A percentile compares a stretch with the other conserved stretches of the same genome.
Evolutionary conservation across 768 basidiomycete species (phyloP).

Genomic region (Coprinopsis sp.): DNA sequence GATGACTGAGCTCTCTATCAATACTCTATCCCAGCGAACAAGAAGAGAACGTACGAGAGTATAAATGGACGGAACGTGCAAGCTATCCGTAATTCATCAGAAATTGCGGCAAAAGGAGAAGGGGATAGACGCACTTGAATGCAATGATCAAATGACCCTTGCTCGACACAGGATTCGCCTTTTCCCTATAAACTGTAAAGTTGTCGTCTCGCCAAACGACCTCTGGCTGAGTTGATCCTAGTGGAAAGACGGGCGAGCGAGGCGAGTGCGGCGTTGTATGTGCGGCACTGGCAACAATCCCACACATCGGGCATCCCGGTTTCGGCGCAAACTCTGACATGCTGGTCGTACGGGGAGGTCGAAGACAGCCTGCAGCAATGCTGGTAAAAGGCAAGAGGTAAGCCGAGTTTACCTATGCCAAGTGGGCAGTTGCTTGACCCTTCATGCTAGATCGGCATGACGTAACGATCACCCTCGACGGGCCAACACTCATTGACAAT

Average conservation of each 20-base stretch:
- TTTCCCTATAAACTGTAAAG: constrained; percentile 71
- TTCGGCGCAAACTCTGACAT: constrained; percentile 56
- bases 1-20: constrained; percentile 46
- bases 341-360: constrained; percentile 5
- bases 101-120: constrained; percentile 4
- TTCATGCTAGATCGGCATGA: neutral
- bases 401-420: no score
- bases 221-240: constrained; percentile 48
- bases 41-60: constrained; percentile 47
- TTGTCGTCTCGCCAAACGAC: constrained; percentile 74
- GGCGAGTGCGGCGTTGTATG: constrained; percentile 41
- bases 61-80: constrained; percentile 78
- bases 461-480: no score
- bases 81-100: constrained; percentile 31
- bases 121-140: constrained; percentile 57
- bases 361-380: neutral
- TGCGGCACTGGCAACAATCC: constrained; percentile 57
- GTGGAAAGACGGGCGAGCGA: constrained; percentile 41
- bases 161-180: constrained; percentile 64
- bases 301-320: constrained; percentile 72
- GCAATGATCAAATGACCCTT: constrained; percentile 68
- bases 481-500: constrained; percentile 6
- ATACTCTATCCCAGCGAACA: constrained; percentile 6
- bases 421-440: no score
- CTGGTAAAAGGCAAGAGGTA: neutral